A percentile compares a stretch with the other conserved stretches of the same genome.
Conservation (phyloP, 352 stramenopile genomes). For the Phytopythium boreale region DNA sequence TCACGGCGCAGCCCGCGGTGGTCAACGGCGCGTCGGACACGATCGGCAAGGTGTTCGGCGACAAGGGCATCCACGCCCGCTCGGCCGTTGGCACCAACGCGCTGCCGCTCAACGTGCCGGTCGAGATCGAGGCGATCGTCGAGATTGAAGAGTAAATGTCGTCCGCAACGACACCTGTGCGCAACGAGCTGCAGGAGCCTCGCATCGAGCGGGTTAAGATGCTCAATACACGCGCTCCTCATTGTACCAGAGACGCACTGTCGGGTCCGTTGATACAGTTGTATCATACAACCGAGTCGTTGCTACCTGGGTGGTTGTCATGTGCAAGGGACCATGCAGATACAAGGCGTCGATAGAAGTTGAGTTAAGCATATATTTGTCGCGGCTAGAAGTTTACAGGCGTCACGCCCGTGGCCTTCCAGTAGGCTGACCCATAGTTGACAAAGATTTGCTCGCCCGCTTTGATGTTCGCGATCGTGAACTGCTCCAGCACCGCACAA, state of each 20-base stretch:
- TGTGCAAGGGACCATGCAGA: neutral
- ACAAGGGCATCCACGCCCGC: slow-evolving; percentile 89
- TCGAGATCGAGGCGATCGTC: slow-evolving; percentile 97
- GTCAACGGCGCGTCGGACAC: slow-evolving; percentile 96
- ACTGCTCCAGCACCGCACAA: slow-evolving; percentile 32
- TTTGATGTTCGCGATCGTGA: slow-evolving; percentile 40
- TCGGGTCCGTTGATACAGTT: neutral
- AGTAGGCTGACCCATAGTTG: slow-evolving; percentile 70
- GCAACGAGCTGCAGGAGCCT: neutral
- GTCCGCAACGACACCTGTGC: too few relatives aligned
- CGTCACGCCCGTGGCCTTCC: slow-evolving; percentile 55
- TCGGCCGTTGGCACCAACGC: slow-evolving; percentile 96
- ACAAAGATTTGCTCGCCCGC: slow-evolving; percentile 68
- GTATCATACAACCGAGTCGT: too few relatives aligned
- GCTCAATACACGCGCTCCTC: neutral
- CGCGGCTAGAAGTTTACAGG: slow-evolving; percentile 32
- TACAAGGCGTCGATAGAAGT: neutral
- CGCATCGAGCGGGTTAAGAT: neutral
- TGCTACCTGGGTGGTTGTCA: too few relatives aligned
- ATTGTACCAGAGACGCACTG: neutral
- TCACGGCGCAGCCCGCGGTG: slow-evolving; percentile 89
- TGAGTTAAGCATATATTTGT: neutral
- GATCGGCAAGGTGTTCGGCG: slow-evolving; percentile 88
- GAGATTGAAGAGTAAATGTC: slow-evolving; percentile 85
- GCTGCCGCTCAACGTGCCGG: slow-evolving; percentile 94